These are phyloP conservation scores for Coemansia aciculifera DNA, from an alignment of 192 early-diverging fungal genomes.

Conservation along the genomic window DNA sequence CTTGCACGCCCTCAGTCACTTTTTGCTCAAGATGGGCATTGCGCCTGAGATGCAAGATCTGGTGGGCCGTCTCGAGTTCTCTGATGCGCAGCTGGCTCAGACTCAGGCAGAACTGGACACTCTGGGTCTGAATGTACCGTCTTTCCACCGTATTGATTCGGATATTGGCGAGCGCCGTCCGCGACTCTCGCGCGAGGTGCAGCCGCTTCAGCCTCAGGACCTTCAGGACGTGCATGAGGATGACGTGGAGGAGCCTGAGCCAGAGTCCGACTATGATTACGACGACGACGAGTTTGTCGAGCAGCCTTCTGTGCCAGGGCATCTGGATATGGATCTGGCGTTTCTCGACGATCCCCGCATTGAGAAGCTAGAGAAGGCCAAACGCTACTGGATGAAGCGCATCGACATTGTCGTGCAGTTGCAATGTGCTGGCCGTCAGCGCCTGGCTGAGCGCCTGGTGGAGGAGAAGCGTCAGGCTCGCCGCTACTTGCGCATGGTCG, in stretches of 20 bases:
- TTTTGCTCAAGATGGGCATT: conserved; percentile 79
- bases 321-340: conserved; percentile 22
- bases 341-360: conserved; percentile 46
- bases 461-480: conserved; percentile 56
- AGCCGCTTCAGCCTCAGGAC: conserved; percentile 43
- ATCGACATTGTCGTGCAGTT: conserved; percentile 54
- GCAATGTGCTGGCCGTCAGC: conserved; percentile 49
- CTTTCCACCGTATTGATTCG: conserved; percentile 81
- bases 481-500: conserved; percentile 58
- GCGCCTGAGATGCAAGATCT: conserved; percentile 90
- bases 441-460: conserved; percentile 55
- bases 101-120: conserved; percentile 84
- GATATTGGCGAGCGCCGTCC: conserved; percentile 45
- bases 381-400: conserved; percentile 55
- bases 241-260: conserved; percentile 23
- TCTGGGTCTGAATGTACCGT: conserved; percentile 81
- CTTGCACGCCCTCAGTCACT: conserved; percentile 94
- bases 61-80: conserved; percentile 89
- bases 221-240: conserved; percentile 30
- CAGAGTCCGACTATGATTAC: not conserved
- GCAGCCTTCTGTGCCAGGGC: not conserved
- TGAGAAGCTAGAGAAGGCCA: conserved; percentile 49
- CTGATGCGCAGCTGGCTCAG: conserved; percentile 60
- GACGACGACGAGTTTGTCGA: conserved; percentile 10
- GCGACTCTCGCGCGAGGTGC: conserved; percentile 46